Evolutionary conservation across 1,284 basidiomycete genomes (phyloP).

Genomic region (Cerioporus squamosus): DNA sequence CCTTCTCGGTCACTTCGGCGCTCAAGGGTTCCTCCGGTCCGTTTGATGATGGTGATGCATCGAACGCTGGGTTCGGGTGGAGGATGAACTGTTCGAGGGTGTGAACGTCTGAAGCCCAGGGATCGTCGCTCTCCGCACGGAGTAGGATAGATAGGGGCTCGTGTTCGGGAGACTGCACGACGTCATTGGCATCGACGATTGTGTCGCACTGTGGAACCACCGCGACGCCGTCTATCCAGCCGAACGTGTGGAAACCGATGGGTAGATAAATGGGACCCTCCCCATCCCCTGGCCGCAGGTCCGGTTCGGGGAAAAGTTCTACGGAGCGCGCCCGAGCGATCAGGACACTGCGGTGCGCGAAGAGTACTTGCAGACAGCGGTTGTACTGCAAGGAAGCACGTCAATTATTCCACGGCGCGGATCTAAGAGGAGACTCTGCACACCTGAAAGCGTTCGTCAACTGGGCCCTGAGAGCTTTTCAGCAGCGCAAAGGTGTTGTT

Average conservation of each 20-base stretch:
- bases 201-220: conserved; percentile 23
- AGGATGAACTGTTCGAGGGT: conserved; percentile 52
- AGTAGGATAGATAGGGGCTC: conserved; percentile 52
- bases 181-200: not conserved
- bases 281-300: conserved; percentile 28
- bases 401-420: not conserved
- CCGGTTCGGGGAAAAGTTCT: conserved; percentile 54
- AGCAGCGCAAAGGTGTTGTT: conserved; percentile 49
- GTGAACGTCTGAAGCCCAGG: conserved; percentile 56
- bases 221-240: conserved; percentile 63
- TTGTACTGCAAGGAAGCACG: conserved; percentile 37
- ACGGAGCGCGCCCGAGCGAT: conserved; percentile 62
- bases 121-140: conserved; percentile 59
- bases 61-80: conserved; percentile 38
- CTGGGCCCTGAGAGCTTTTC: conserved; percentile 38
- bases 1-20: no score
- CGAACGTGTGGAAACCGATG: conserved; percentile 53
- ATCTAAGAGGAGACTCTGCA: conserved; percentile 6
- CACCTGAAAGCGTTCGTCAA: conserved; percentile 43
- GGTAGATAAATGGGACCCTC: conserved; percentile 36
- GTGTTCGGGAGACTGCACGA: not conserved
- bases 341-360: conserved; percentile 50
- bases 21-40: no score
- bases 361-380: conserved; percentile 54
- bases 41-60: no score